Conservation (phyloP, 2,329 filamentous ascomycete genomes). For the Whalleya microplaca region DNA sequence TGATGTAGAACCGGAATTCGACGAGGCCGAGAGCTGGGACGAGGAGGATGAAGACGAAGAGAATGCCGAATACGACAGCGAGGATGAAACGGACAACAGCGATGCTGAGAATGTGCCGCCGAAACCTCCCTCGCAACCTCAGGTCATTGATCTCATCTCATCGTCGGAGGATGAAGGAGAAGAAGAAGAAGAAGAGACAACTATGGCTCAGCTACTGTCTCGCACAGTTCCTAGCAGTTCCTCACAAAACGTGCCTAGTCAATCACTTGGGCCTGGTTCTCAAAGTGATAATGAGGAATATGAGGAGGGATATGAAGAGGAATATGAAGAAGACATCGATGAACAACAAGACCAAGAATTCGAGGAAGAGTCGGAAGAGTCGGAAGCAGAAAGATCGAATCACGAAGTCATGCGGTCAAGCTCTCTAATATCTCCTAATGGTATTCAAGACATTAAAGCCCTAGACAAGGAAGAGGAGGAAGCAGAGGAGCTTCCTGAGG, state of each 20-base stretch:
- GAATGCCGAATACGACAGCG: slow-evolving; percentile 21
- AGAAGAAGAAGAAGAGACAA: slow-evolving; percentile 12
- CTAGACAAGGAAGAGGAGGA: slow-evolving; percentile 1
- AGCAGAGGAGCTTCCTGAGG: background rate
- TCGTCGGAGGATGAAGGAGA: slow-evolving; percentile 32
- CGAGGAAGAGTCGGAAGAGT: background rate
- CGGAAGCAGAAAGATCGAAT: background rate
- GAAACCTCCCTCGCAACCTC: slow-evolving; percentile 16
- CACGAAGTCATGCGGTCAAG: background rate
- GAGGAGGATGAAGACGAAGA: slow-evolving; percentile 27
- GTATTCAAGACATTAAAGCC: background rate
- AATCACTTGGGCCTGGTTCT: slow-evolving; percentile 4
- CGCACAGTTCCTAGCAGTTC: background rate
- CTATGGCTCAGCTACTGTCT: slow-evolving; percentile 3
- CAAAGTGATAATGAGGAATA: slow-evolving; percentile 16
- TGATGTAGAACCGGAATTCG: slow-evolving; percentile 35
- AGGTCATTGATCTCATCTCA: slow-evolving; percentile 33
- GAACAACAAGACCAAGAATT: slow-evolving; percentile 15
- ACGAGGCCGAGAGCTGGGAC: slow-evolving; percentile 31
- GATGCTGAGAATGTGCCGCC: slow-evolving; percentile 11
- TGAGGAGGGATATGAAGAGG: slow-evolving; percentile 8
- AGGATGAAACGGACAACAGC: slow-evolving; percentile 25
- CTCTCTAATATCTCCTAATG: background rate
- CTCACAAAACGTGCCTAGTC: background rate
- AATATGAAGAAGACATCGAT: too few relatives aligned